phyloP scores from a whole-genome alignment of 805 yeast species.

The Metschnikowia aberdeeniae region DNA sequence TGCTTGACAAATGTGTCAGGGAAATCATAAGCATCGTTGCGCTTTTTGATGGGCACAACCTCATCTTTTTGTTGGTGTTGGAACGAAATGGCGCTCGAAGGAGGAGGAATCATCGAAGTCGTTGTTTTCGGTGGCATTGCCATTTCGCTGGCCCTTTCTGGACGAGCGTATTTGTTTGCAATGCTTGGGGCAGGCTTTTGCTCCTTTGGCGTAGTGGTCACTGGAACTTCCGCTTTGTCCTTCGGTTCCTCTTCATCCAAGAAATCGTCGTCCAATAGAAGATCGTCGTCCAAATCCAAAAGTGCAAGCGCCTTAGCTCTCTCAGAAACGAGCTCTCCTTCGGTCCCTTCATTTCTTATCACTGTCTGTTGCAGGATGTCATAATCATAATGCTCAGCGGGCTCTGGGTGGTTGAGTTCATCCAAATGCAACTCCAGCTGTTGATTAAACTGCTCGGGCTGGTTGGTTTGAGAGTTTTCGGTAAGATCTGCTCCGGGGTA shows the following conservation, averaged over 20 bases:
- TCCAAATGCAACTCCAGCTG: too few relatives aligned
- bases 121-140: constrained; percentile 1
- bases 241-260: constrained; percentile 25
- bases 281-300: constrained; percentile 29
- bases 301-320: constrained; percentile 13
- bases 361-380: constrained; percentile 4
- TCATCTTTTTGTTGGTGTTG: not conserved
- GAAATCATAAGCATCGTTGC: constrained; percentile 75
- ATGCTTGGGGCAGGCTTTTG: constrained; percentile 4
- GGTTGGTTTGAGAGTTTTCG: too few relatives aligned
- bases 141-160: not conserved
- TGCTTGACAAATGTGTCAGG: constrained; percentile 53
- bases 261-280: constrained; percentile 35
- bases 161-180: constrained; percentile 2
- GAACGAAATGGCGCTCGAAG: constrained; percentile 5
- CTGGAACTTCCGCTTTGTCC: constrained; percentile 2
- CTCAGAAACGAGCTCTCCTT: not conserved
- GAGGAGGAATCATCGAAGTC: constrained; percentile 7
- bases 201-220: not conserved
- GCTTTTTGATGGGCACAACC: constrained; percentile 28
- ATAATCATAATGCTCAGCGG: not conserved
- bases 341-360: not conserved
- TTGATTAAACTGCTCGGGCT: too few relatives aligned
- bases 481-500: not conserved
- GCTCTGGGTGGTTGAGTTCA: too few relatives aligned